phyloP scores from a whole-genome alignment of 1,284 basidiomycete genomes.

The Rugosomyces carneus region DNA sequence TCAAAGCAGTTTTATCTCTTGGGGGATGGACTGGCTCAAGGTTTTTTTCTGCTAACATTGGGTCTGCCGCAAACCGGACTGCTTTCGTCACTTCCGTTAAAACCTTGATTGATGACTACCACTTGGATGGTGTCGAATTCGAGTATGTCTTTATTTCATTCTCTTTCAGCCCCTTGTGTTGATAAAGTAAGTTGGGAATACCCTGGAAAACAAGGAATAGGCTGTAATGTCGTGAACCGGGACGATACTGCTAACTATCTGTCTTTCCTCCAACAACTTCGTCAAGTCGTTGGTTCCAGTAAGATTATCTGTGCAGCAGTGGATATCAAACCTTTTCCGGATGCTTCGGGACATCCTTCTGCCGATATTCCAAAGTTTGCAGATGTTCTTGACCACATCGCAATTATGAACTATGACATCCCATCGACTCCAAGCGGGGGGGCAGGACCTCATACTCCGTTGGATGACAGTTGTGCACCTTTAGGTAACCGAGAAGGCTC shows the following conservation, averaged over 20 bases:
- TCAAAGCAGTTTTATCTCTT: constrained; percentile 72
- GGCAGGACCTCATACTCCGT: constrained; percentile 78
- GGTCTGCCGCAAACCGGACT: constrained; percentile 51
- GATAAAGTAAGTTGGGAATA: constrained; percentile 74
- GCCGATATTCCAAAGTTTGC: constrained; percentile 67
- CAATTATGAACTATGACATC: constrained; percentile 88
- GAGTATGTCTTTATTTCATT: constrained; percentile 46
- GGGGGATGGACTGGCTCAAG: constrained; percentile 84
- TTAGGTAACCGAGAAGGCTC: constrained; percentile 62
- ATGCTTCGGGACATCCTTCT: constrained; percentile 48
- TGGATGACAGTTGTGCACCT: constrained; percentile 70
- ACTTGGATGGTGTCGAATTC: constrained; percentile 81
- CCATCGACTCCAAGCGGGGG: constrained; percentile 46
- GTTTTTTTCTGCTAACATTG: constrained; percentile 74
- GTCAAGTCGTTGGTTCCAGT: constrained; percentile 47
- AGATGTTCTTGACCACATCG: constrained; percentile 69
- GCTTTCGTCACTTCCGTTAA: constrained; percentile 65
- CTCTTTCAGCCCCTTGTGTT: constrained; percentile 5
- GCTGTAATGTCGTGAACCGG: constrained; percentile 60
- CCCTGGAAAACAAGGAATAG: constrained; percentile 64
- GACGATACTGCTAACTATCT: constrained; percentile 72
- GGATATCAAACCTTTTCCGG: constrained; percentile 63
- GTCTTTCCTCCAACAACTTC: constrained; percentile 68
- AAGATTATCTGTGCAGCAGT: constrained; percentile 74
- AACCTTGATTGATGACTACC: constrained; percentile 54